Evolutionary conservation across 139 green algal species (phyloP), one percentile per base, ranked within the genome.

Genomic region (Asterochloris erici): DNA sequence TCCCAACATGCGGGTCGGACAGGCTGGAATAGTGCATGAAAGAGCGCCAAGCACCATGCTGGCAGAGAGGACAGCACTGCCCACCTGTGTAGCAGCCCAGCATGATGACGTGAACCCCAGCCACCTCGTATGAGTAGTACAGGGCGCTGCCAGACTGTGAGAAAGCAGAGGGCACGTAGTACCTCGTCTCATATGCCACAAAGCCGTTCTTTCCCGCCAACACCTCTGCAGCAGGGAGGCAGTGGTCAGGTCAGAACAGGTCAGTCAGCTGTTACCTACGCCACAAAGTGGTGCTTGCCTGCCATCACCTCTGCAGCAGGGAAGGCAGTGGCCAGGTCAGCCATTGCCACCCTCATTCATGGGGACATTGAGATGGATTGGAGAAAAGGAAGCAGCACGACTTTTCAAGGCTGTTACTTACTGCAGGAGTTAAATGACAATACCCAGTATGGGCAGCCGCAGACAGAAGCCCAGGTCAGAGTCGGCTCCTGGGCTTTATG

Each of bases 111-210:
- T 96, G 92, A 27, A 82, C 84, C 17, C 78, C 79, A 11, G 83
- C 92, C 47, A 90, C 81, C 24, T 95, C 89, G 68, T 91, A 94
- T 12, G 82, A 89, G 83, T 87, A 96, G 86, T 89, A 96, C n/a
- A 95, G 79, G 12, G 81, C 63, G 24, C 83, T 89, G 14, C 74
- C 15, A 54, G 85, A 92, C 0, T 80, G 78, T 62, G 73, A 88
- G n/a, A 80, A 64, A 15, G 38, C 24, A 64, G 84, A 83, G 10
- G 92, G 91, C 16, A 88, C 81, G 27, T 74, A 78, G 80, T 88
- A 91, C 11, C 89, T 79, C 27, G 12, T 68, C 68, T 74, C 77
- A 60, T 91, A 91, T 24, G 88, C 85, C 66, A 88, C n/a, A 28
- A 88, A 91, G 71, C 84, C 84, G 1, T 81, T 27, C 38, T 84